Base-by-base conservation (phyloP, 495 filamentous ascomycete genomes). In the Annulohypoxylon stygium region DNA sequence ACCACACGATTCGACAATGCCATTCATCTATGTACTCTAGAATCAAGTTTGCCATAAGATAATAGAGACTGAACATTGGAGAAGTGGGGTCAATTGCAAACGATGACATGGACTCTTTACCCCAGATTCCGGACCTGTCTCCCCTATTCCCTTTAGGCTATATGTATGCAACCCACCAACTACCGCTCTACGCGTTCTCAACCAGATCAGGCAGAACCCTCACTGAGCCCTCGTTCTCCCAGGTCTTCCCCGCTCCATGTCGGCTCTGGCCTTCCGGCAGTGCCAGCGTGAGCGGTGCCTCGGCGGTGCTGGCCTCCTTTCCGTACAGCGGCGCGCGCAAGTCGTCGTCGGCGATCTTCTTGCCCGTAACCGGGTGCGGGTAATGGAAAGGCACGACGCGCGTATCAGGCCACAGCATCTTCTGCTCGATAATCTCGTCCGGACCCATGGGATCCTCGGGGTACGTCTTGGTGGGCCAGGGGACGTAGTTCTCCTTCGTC, bases 311-410 rank as follows among this genome's bases (percentile, higher is more conserved):
- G 11, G 77, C 73, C 37, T 82, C 82, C 57, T 81, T 69, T 4
- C 85, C 86, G 57, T 69, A 86, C 48, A 68, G 64, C 12, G 86
- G 86, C 33, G 86, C 86, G 23, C 84, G 78, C 71, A 88, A 70
- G 62, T 86, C 85, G 65, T 86, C 83, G 12, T 75, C 77, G 3
- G 75, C 72, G 0, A 84, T 79, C 65, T 55, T 63, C 71, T 80
- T 78, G 0, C 85, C 85, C 20, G 86, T 88, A 2, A 88, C 81
- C 0, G 86, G 86, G 69, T 88, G 86, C 5, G 83, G 79, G 69
- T 88, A 88, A 67, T 88, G 86, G 76, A 87, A 87, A 2, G 86
- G 85, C 48, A 88, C 81, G 11, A 87, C 86, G 62, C 86, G 78
- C 6, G 84, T 85, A 67, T 88, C 86, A 0, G 86, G 86, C 86